Evolutionary conservation across 1,284 basidiomycete genomes (phyloP), one percentile per base, ranked within the genome.

Genomic region (Apiotrichum mycotoxinovorans): DNA sequence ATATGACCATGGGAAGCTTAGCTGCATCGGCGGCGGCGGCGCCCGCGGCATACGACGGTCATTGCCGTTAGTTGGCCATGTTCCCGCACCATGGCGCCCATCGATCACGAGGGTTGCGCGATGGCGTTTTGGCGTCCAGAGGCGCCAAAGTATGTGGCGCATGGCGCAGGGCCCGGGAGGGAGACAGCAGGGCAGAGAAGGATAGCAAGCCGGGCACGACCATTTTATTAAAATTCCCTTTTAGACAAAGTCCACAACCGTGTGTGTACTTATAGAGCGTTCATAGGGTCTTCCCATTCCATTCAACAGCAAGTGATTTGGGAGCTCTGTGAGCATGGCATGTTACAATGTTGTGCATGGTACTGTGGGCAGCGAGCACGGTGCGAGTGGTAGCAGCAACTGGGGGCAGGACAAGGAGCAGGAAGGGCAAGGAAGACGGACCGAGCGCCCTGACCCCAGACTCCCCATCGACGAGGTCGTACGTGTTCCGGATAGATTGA

Each of bases 191-290:
- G 20, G n/a, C 2, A 10, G 40, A 20, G 20, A 22, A 41, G 20
- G 20, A 22, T 10, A n/a, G 11, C 20, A 17, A 37, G 23, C 30
- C n/a, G 25, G 17, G 20, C 23, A 54, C 22, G 25, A 7, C 37
- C 12, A 26, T 7, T 20, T 30, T 42, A 37, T 30, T 23, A 47
- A 42, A 25, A 12, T 38, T 45, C 34, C 43, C 30, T n/a, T 37
- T 45, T 44, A 52, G 43, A 52, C 41, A 49, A 53, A 57, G 51
- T 51, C 48, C 52, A 46, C 50, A 26, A 23, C 30, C 23, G 34
- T 60, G 58, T 60, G 57, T 59, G 58, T 60, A 60, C 58, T 53
- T 58, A 14, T 60, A 60, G 51, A 58, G 18, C 53, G 41, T 34
- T 42, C 37, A 18, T 34, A 22, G 27, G 25, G n/a, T n/a, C n/a